Base-by-base conservation (phyloP, 495 filamentous ascomycete species). In the Evansstolkia leycettana region DNA sequence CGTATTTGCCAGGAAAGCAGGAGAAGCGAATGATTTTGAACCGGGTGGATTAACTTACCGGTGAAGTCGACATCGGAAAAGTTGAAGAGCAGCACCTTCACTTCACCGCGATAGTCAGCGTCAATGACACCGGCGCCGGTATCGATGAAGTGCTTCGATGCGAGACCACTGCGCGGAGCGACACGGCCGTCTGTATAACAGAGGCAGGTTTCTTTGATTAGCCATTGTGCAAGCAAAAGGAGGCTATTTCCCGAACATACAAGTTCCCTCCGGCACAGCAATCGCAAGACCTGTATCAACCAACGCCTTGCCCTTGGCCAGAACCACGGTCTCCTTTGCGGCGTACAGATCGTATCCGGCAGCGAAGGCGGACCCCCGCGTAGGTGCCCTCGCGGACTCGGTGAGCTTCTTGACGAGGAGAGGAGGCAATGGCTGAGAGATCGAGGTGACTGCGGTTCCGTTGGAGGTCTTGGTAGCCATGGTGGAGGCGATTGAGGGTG, bases 41-140 rank as follows among this genome's bases (percentile, higher is more conserved):
- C n/a, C n/a, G n/a, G n/a, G n/a, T 3, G 11, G 18, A 10, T 16
- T n/a, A n/a, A n/a, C 52, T 28, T 60, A 64, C 60, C 42, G 34
- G 69, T 65, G 48, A 90, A 96, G 48, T 94, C 88, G 13, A 59
- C 64, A 10, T 90, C 87, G 10, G 67, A 68, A 59, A 92, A 80
- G 67, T 98, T 98, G 52, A 95, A 94, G 26, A 98, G 70, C 46
- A 98, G 66, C 14, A 98, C 80, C 68, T 87, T 93, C 42, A 98
- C 80, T 41, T 81, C 82, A 12, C 90, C 90, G 16, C 90, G 75
- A 67, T 98, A 98, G 55, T 98, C 90, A 6, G 88, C 85, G 64
- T 98, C 90, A 51, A 98, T 94, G 34, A 98, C 90, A 20, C 90
- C 90, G 2, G 90, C 90, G 37, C 89, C 85, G 1, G 80, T 84